These are phyloP conservation scores for Solanum chacoense DNA, from an alignment of 305 asterid genomes.

Conservation along the genomic window DNA sequence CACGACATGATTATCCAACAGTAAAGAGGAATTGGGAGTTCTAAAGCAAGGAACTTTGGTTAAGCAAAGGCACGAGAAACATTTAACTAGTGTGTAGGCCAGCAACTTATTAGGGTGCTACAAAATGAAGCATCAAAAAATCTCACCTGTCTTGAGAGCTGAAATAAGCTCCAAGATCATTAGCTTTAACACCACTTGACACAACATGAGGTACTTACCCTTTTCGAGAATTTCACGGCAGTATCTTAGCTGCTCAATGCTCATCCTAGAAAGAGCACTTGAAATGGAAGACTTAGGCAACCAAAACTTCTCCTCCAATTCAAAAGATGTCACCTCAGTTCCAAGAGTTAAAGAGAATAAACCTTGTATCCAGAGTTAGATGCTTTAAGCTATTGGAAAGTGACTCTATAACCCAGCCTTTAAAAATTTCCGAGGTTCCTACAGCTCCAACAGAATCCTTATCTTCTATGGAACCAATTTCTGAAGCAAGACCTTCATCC, in stretches of 20 bases:
- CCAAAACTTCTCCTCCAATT: slow-evolving; percentile 64
- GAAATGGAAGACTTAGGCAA: slow-evolving; percentile 80
- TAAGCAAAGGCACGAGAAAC: neutral
- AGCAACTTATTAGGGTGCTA: neutral
- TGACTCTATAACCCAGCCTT: slow-evolving; percentile 75
- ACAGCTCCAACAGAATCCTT: slow-evolving; percentile 42
- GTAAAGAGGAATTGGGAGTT: neutral
- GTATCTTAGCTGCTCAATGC: slow-evolving; percentile 67
- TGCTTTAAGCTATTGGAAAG: slow-evolving; percentile 57
- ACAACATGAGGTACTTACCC: slow-evolving; percentile 22
- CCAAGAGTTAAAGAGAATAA: slow-evolving; percentile 83
- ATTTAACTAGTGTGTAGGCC: neutral
- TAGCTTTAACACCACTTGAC: slow-evolving; percentile 41
- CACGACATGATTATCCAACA: neutral
- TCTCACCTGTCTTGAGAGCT: slow-evolving; percentile 55
- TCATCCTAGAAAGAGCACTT: slow-evolving; percentile 54
- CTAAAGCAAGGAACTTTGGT: neutral
- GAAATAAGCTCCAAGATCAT: slow-evolving; percentile 79
- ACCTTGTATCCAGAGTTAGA: slow-evolving; percentile 60
- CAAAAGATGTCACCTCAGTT: slow-evolving; percentile 82
- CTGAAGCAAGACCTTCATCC: slow-evolving; percentile 71
- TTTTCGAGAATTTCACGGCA: slow-evolving; percentile 39
- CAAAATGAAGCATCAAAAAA: neutral
- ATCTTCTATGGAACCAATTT: slow-evolving; percentile 32
- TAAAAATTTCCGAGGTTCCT: slow-evolving; percentile 53